phyloP scores from a whole-genome alignment of 2,329 filamentous ascomycete genomes.

The Fusarium anthophilum region DNA sequence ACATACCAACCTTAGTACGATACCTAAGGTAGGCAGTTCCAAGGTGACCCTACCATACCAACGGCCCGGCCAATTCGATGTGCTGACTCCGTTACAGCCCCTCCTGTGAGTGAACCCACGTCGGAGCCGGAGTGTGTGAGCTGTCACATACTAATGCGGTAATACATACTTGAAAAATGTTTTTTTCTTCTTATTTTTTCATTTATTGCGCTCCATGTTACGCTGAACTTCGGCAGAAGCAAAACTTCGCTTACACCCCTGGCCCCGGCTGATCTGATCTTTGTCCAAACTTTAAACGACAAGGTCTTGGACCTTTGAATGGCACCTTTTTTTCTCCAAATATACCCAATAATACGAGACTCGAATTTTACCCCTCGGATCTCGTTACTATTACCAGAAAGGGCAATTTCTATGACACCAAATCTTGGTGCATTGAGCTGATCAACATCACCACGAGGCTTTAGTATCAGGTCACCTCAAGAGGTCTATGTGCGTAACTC shows the following conservation, averaged over 20 bases:
- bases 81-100: not conserved
- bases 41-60: not conserved
- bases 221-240: slow-evolving; percentile 19
- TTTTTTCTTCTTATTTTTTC: not conserved
- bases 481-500: slow-evolving; percentile 7
- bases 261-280: slow-evolving; percentile 36
- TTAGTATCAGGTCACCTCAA: not conserved
- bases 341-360: not conserved
- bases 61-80: not conserved
- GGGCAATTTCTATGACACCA: not conserved
- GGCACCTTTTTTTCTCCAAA: not conserved
- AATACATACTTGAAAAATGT: not conserved
- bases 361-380: not conserved
- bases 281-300: slow-evolving; percentile 32
- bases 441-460: not conserved
- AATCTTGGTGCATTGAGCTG: not conserved
- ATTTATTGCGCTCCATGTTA: not conserved
- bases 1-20: not conserved
- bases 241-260: slow-evolving; percentile 26
- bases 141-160: slow-evolving; percentile 15
- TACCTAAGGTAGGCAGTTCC: not conserved
- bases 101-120: not conserved
- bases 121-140: slow-evolving; percentile 32
- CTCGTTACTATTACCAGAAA: slow-evolving; percentile 6
- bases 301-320: slow-evolving; percentile 9